phyloP scores from a whole-genome alignment of 164 flowering plant genomes.

The Magnolia sinica region DNA sequence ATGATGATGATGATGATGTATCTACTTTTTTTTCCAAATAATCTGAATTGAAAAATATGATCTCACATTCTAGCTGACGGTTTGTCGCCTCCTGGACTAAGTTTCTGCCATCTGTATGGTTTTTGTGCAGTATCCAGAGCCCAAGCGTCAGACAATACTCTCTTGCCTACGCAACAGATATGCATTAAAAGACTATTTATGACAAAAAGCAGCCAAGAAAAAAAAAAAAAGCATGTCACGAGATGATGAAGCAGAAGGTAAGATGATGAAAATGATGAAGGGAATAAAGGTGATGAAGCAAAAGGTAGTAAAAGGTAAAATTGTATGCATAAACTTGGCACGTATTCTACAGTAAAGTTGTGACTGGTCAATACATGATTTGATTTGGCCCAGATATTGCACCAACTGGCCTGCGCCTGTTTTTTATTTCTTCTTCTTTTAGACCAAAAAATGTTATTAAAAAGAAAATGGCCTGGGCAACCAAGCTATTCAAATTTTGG shows the following conservation, averaged over 20 bases:
- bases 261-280: too few species aligned
- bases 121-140: slow-evolving; percentile 93
- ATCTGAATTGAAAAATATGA: slow-evolving; percentile 2
- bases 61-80: slow-evolving; percentile 96
- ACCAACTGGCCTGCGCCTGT: too few species aligned
- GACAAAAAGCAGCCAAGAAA: background rate
- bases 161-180: slow-evolving; percentile 54
- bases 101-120: slow-evolving; percentile 88
- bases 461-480: too few species aligned
- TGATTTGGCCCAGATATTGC: too few species aligned
- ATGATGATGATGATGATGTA: background rate
- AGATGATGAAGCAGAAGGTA: background rate
- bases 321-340: too few species aligned
- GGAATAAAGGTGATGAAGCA: too few species aligned
- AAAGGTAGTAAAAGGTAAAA: too few species aligned
- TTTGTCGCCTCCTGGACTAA: slow-evolving; percentile 90
- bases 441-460: too few species aligned
- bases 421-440: too few species aligned
- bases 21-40: background rate
- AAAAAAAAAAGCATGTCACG: background rate
- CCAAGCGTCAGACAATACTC: slow-evolving; percentile 94
- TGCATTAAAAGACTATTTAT: background rate
- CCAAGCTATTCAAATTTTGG: too few species aligned
- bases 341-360: too few species aligned
- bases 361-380: too few species aligned